These are phyloP conservation scores for Tagetes patula DNA, from an alignment of 129 eudicot species.

Conservation along the genomic window DNA sequence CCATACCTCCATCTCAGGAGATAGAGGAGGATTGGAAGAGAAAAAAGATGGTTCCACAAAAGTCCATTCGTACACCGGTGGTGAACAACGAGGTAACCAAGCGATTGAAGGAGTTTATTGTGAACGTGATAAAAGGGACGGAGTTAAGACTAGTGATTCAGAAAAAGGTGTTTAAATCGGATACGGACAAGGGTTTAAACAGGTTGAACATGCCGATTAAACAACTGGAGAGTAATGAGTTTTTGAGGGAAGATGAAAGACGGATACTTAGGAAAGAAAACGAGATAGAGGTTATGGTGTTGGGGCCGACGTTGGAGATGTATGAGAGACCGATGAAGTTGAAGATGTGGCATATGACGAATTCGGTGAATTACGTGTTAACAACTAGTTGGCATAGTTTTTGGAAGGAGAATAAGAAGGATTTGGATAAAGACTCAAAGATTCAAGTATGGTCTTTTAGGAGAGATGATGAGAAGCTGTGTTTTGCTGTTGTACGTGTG, in stretches of 20 bases:
- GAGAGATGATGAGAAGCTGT: not conserved
- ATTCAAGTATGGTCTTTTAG: conserved; percentile 34
- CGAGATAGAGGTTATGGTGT: conserved; percentile 1
- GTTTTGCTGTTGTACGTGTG: conserved; percentile 14
- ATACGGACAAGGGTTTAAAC: not conserved
- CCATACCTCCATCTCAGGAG: no score
- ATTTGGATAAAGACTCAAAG: not conserved
- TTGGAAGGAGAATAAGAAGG: not conserved
- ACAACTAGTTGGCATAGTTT: conserved; percentile 16
- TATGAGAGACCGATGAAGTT: not conserved
- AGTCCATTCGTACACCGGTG: not conserved
- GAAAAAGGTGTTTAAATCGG: not conserved
- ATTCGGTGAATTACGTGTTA: not conserved
- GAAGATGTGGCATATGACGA: conserved; percentile 10
- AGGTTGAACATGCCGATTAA: conserved; percentile 25
- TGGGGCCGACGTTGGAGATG: conserved; percentile 28
- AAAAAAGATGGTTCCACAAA: not conserved
- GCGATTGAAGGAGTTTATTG: conserved; percentile 15
- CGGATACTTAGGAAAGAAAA: not conserved
- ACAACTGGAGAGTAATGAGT: conserved; percentile 4
- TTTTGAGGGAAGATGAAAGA: conserved; percentile 17
- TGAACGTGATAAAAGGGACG: conserved; percentile 11
- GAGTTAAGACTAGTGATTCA: conserved; percentile 26
- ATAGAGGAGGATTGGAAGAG: not conserved
- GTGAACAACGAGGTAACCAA: not conserved